These are phyloP conservation scores for Backusella liffmaniae DNA, from an alignment of 192 early-diverging fungal species.

Conservation along the genomic window DNA sequence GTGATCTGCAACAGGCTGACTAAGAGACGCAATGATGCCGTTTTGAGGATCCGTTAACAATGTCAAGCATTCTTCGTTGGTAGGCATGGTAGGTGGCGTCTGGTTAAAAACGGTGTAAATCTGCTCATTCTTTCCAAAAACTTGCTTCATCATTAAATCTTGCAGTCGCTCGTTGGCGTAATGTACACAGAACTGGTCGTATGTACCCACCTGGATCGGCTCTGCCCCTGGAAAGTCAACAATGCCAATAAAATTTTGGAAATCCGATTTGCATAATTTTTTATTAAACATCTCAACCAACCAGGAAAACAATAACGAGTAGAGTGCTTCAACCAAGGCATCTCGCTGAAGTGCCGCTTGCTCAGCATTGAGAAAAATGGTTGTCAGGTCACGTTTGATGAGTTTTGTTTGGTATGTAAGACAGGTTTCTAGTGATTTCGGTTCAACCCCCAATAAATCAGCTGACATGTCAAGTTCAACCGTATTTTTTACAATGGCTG, in stretches of 20 bases:
- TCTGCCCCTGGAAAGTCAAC: conserved; percentile 85
- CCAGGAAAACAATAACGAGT: conserved; percentile 82
- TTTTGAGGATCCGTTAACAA: conserved; percentile 63
- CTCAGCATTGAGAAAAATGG: conserved; percentile 71
- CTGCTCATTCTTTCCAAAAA: conserved; percentile 64
- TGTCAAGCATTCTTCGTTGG: conserved; percentile 64
- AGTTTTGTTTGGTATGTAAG: conserved; percentile 81
- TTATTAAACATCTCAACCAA: conserved; percentile 79
- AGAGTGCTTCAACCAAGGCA: conserved; percentile 66
- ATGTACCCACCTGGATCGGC: conserved; percentile 42
- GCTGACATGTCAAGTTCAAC: conserved; percentile 75
- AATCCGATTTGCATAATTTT: conserved; percentile 65
- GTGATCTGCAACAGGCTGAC: conserved; percentile 39
- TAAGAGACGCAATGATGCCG: conserved; percentile 62
- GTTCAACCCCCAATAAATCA: conserved; percentile 77
- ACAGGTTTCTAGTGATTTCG: conserved; percentile 65
- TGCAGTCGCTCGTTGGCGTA: conserved; percentile 88
- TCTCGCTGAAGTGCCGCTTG: conserved; percentile 70
- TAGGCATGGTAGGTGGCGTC: conserved; percentile 48
- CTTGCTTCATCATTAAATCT: conserved; percentile 66
- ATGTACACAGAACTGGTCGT: conserved; percentile 73
- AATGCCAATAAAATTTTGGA: conserved; percentile 73
- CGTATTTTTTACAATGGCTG: conserved; percentile 70
- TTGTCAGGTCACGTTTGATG: conserved; percentile 76
- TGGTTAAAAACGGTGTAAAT: conserved; percentile 60